These are phyloP conservation scores for Helotiales sp. DNA, from an alignment of 2,329 filamentous ascomycete species.

Conservation along the genomic window DNA sequence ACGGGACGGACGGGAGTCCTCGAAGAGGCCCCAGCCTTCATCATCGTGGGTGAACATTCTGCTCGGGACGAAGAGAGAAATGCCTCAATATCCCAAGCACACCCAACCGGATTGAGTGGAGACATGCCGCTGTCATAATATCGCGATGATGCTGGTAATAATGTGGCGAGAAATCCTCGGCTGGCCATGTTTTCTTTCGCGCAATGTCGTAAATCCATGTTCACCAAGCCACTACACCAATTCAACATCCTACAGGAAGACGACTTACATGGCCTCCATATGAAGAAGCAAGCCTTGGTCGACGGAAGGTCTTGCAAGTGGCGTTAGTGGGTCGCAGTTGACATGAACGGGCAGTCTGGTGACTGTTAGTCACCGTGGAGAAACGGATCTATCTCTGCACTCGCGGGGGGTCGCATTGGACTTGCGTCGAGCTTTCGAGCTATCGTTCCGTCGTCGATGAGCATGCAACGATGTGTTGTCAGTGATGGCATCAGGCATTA, in stretches of 20 bases:
- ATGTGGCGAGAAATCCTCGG: conserved; percentile 21
- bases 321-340: neutral
- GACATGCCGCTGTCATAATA: conserved; percentile 20
- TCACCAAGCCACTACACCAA: neutral
- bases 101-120: conserved; percentile 34
- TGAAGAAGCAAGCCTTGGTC: neutral
- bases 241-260: neutral
- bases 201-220: neutral
- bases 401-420: conserved; percentile 30
- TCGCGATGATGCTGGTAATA: conserved; percentile 17
- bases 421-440: conserved; percentile 20
- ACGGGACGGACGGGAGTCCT: conserved; percentile 31
- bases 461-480: conserved; percentile 41
- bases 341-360: conserved; percentile 35
- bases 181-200: conserved; percentile 19
- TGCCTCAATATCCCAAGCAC: conserved; percentile 26
- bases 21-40: conserved; percentile 27
- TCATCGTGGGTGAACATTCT: conserved; percentile 24
- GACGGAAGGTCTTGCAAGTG: neutral
- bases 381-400: conserved; percentile 34
- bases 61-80: conserved; percentile 31
- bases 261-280: neutral
- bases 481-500: conserved; percentile 32
- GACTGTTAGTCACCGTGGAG: conserved; percentile 36
- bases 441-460: conserved; percentile 21